phyloP scores from a whole-genome alignment of 257 asterid genomes.

The Striga asiatica region DNA sequence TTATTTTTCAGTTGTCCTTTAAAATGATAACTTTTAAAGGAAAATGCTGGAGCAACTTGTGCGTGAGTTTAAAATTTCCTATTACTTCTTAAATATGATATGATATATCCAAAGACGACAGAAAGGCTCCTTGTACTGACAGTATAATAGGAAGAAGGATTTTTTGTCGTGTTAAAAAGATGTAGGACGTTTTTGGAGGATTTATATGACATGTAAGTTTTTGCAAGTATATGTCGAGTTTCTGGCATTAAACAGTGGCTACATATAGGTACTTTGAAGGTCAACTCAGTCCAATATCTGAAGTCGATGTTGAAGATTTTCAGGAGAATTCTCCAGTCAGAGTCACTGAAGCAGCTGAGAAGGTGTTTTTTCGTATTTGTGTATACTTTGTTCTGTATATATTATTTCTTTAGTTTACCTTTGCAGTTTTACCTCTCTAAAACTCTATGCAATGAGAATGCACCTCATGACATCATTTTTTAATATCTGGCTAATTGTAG shows the following conservation, averaged over 20 bases:
- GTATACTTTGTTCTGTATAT: background rate
- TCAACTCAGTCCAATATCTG: slow-evolving; percentile 58
- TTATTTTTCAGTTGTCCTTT: no score
- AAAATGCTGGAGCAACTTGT: no score
- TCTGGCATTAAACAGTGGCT: slow-evolving; percentile 6
- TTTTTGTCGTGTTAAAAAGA: no score
- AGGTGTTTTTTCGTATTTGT: slow-evolving; percentile 35
- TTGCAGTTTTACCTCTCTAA: background rate
- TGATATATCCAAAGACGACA: no score
- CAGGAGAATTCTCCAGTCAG: slow-evolving; percentile 34
- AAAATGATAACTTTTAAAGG: no score
- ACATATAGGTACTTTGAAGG: slow-evolving; percentile 81
- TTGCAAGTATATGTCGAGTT: background rate
- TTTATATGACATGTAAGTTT: background rate
- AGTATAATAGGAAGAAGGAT: no score
- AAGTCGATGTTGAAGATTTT: slow-evolving; percentile 50
- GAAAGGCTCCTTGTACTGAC: no score
- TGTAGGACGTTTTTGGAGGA: no score
- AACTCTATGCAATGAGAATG: background rate
- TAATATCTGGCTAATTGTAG: no score
- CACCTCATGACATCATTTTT: slow-evolving; percentile 7
- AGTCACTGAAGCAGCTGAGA: slow-evolving; percentile 74
- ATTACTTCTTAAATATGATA: no score
- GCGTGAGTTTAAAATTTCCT: no score
- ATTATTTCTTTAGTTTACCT: background rate